Evolutionary conservation across 164 flowering plant genomes (phyloP).

Genomic region (Santalum album): DNA sequence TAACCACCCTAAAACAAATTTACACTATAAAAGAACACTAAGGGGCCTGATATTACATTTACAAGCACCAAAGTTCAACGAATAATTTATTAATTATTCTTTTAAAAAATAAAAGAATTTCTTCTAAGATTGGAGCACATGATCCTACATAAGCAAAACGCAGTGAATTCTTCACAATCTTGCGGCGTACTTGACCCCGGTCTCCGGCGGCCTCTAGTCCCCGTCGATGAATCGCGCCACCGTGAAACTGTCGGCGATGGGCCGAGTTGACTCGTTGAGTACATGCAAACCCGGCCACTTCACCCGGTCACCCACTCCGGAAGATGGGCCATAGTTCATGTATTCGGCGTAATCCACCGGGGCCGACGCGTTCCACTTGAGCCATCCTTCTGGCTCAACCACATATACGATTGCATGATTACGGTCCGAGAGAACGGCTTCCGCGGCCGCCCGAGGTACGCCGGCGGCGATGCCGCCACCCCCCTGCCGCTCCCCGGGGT

Average conservation of each 20-base stretch:
- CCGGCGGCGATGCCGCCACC: background rate
- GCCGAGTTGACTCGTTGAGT: conserved; percentile 21
- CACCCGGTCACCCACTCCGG: conserved; percentile 46
- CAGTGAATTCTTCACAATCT: conserved; percentile 34
- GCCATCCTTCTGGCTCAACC: conserved; percentile 74
- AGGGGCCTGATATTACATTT: no score
- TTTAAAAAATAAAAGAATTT: no score
- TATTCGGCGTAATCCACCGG: conserved; percentile 65
- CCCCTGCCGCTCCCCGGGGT: background rate
- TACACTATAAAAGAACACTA: no score
- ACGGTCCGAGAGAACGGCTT: conserved; percentile 61
- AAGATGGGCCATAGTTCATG: conserved; percentile 65
- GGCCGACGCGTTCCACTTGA: conserved; percentile 52
- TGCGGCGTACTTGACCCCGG: conserved; percentile 58
- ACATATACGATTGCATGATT: conserved; percentile 55
- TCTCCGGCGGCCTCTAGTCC: conserved; percentile 65
- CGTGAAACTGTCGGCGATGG: conserved; percentile 45
- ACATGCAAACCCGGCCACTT: conserved; percentile 70
- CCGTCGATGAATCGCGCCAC: conserved; percentile 69
- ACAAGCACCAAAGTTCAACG: no score
- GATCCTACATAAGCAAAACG: no score
- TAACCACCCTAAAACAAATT: no score
- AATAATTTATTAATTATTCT: no score
- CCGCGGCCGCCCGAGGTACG: background rate
- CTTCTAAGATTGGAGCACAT: no score